Base-by-base conservation (phyloP, 306 rosid species). In the Medicago arabica region DNA sequence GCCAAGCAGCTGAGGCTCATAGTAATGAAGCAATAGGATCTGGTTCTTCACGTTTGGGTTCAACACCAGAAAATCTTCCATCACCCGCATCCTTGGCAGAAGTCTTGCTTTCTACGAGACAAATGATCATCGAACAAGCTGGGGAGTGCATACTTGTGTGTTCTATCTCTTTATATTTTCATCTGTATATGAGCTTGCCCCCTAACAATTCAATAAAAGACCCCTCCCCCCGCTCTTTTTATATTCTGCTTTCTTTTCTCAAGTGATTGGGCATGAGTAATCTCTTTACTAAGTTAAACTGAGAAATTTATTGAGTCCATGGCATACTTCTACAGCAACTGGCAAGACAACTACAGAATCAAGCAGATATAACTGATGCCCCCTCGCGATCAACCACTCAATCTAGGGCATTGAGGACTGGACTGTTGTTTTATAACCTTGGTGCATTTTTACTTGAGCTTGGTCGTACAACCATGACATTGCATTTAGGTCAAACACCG, bases 381-480 rank as follows among this genome's bases (percentile, higher is more conserved):
- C 59, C 81, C 15, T 43, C 58, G 83, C 87, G 99, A 74, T 78
- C 79, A 87, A 85, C 75, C 75, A 76, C 80, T 67, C 98, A 96
- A 73, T 80, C 94, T 40, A 80, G 72, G 76, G 93, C 92, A 46
- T 69, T 60, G 85, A 88, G 94, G 80, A 88, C 83, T 34, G 99
- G 99, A 85, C 74, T 79, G 34, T 71, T 84, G 67, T 81, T 89
- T 75, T 87, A 96, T 80, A 90, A 91, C 85, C 90, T 96, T 40
- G 99, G 99, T 75, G 97, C 97, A 49, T 84, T 85, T 83, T 83
- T 96, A 54, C 98, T 96, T 51, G 98, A 96, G 92, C 98, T 96
- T 79, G 98, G 99, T 73, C 98, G 99, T 39, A 92, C 99, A 44
- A 85, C 89, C 77, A 89, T 92, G 89, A 87, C 97, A 17, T 77